Evolutionary conservation across 2,329 filamentous ascomycete species (phyloP), one percentile per base, ranked within the genome.

Genomic region (Trichoderma sp.): DNA sequence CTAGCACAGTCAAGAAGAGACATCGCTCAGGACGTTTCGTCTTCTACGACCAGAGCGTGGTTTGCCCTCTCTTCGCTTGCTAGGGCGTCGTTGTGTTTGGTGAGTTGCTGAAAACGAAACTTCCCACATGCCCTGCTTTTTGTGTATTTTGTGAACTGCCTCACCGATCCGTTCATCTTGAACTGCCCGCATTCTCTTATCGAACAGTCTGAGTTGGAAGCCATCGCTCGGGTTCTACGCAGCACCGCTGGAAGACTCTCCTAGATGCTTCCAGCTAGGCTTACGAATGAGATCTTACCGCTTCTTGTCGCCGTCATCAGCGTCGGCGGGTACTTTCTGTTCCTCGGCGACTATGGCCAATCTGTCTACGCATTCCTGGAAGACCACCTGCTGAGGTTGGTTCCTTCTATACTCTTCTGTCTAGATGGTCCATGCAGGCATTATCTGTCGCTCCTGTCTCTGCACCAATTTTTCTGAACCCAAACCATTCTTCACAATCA

Each of bases 301-400:
- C 64, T 67, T 16, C 13, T 67, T 29, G 58, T 68, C 37, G 58
- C 59, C 35, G n/a, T 56, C 27, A 29, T 57, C 0, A 63, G 66
- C 52, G 37, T 33, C 47, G 66, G 58, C 37, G 29, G 62, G 29
- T 68, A 68, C 14, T 56, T 52, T 4, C 47, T 68, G 21, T 33
- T 37, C 59, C 35, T 47, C 35, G 33, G 58, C 53, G 29, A 57
- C 19, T 21, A 59, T 52, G 64, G 55, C 29, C 52, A 43, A 27
- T 27, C 63, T 47, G 37, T 56, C 53, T 29, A 27, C 5, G 37
- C 55, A 19, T 58, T 47, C 37, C 35, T 66, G 37, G 37, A 43
- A 49, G 21, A 13, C 63, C 57, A 29, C 53, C 64, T 59, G 55
- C 37, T 67, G 64, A 67, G 64, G 64, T 67, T 67, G 55, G 64